Base-by-base conservation (phyloP, 352 stramenopile genomes). In the Peronospora belbahrii region DNA sequence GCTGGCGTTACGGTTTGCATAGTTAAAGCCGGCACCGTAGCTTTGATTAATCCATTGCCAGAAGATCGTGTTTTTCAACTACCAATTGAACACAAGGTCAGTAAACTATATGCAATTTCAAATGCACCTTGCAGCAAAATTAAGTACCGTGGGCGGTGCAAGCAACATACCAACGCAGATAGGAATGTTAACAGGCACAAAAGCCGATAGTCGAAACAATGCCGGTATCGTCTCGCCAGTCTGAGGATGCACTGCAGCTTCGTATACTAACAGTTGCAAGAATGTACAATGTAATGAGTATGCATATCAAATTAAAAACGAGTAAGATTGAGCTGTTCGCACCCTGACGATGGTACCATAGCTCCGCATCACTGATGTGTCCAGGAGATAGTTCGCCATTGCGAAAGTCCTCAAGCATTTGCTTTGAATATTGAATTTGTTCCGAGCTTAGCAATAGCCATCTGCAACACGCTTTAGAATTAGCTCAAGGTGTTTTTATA, bases 11-110 rank as follows among this genome's bases (percentile, higher is more conserved):
- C 83, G 76, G 59, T 94, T 94, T 22, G 83, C 76, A 57, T 91
- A 94, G 71, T 94, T 94, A 56, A 91, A 93, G 39, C 78, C 81
- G 1, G 81, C 79, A 59, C 88, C 92, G 66, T 90, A 94, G 60
- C 76, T 91, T 42, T 94, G 83, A 57, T 94, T 94, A 40, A 88
- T 61, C 83, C 83, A 94, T 51, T 94, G 83, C 77, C 70, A 93
- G 39, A 94, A 90, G 30, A 94, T 70, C 46, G 82, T 91, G 59
- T 88, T 88, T 42, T 39, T 69, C 22, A 86, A 46, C 66, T 82
- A 51, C 13, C 44, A 10, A 28, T 22, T 36, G 31, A 6, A n/a
- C 11, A 51, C 17, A 5, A 22, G 2, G 13, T 31, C 17, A 14
- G 22, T 19, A 31, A 17, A 11, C 0, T 22, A 36, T 6, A 13